Evolutionary conservation across 1,284 basidiomycete genomes (phyloP).

Genomic region (Apiotrichum domesticum): DNA sequence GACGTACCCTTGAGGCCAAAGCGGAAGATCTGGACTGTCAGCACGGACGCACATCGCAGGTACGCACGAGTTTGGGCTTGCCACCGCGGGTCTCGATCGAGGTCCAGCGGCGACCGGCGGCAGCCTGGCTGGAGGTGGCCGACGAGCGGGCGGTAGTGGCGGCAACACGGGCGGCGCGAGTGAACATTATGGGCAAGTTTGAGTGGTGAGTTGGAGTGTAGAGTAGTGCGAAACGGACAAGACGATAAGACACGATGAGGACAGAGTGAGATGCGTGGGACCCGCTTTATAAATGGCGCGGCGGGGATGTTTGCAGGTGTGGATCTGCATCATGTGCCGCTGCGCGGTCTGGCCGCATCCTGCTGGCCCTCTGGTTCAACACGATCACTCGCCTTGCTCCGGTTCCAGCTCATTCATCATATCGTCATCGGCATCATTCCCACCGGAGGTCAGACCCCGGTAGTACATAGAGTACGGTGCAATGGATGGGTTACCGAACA

Average conservation of each 20-base stretch:
- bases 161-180: slow-evolving; percentile 7
- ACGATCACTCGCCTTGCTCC: too few relatives aligned
- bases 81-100: slow-evolving; percentile 29
- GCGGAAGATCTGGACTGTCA: slow-evolving; percentile 40
- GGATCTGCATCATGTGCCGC: too few relatives aligned
- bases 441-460: too few relatives aligned
- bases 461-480: too few relatives aligned
- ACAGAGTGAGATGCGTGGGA: too few relatives aligned
- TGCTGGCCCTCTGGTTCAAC: too few relatives aligned
- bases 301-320: too few relatives aligned
- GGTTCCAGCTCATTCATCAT: too few relatives aligned
- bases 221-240: not conserved
- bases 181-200: slow-evolving; percentile 1
- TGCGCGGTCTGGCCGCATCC: too few relatives aligned
- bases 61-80: slow-evolving; percentile 41
- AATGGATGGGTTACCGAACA: too few relatives aligned
- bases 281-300: too few relatives aligned
- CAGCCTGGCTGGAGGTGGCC: slow-evolving; percentile 8
- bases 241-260: not conserved
- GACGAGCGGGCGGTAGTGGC: slow-evolving; percentile 6
- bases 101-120: slow-evolving; percentile 29
- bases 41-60: not conserved
- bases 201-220: not conserved
- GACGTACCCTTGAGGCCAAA: slow-evolving; percentile 35
- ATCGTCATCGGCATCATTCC: too few relatives aligned